These are phyloP conservation scores for Citrullus amarus DNA, from an alignment of 306 rosid species.

Conservation along the genomic window DNA sequence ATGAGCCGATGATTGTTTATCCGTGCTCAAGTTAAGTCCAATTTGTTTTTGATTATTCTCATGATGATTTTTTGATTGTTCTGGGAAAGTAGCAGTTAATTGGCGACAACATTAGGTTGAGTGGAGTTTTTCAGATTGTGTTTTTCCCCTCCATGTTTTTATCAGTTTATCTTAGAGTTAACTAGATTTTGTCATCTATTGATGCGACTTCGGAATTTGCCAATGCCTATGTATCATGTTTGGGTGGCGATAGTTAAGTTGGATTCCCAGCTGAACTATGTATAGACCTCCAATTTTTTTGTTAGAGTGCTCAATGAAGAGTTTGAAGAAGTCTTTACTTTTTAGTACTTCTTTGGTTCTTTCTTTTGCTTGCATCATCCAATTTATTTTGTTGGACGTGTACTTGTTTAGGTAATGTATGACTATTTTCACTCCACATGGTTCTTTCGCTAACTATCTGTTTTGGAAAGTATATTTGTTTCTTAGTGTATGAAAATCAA, in stretches of 20 bases:
- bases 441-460: background rate
- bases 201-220: background rate
- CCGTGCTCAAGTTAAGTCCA: background rate
- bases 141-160: background rate
- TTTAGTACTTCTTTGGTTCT: background rate
- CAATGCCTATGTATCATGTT: background rate
- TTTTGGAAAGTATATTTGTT: background rate
- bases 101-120: background rate
- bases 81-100: background rate
- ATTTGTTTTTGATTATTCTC: background rate
- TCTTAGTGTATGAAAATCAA: background rate
- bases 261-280: background rate
- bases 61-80: background rate
- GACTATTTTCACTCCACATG: background rate
- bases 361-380: background rate
- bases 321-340: background rate
- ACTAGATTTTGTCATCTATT: background rate
- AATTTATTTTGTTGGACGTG: background rate
- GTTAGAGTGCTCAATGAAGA: background rate
- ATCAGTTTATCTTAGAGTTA: background rate
- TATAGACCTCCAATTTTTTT: background rate
- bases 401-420: background rate
- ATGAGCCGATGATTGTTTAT: background rate
- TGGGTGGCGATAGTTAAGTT: background rate
- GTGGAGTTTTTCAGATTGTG: background rate